Percentiles rank a stretch among this genome's conserved stretches.
Conservation (phyloP, 352 stramenopile species). For the Blastocystis hominis region DNA sequence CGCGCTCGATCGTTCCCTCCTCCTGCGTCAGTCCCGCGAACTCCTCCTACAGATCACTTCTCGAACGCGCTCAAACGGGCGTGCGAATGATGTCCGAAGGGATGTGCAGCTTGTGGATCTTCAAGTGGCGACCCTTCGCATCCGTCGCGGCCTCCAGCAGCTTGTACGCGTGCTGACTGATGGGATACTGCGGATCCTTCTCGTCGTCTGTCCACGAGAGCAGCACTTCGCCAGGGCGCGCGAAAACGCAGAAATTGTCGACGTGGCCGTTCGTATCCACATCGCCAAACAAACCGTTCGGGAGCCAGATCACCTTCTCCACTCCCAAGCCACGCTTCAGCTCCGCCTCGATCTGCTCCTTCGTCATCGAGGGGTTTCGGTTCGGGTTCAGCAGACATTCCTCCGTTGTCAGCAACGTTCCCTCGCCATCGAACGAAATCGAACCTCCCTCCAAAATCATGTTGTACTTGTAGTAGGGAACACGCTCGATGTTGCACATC, state of each 20-base stretch:
- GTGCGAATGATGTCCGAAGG: constrained; percentile 61
- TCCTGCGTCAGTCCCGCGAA: constrained; percentile 13
- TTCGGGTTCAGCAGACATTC: constrained; percentile 68
- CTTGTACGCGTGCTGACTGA: constrained; percentile 61
- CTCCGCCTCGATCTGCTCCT: constrained; percentile 63
- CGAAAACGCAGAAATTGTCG: constrained; percentile 67
- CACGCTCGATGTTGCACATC: constrained; percentile 55
- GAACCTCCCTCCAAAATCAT: constrained; percentile 66
- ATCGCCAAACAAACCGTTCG: constrained; percentile 63
- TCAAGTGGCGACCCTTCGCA: constrained; percentile 62
- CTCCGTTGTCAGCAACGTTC: constrained; percentile 66
- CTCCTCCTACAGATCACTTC: not conserved
- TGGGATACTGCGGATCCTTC: constrained; percentile 62
- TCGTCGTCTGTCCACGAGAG: constrained; percentile 67
- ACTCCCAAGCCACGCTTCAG: constrained; percentile 62
- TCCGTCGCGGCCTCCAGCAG: constrained; percentile 62
- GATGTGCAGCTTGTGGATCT: constrained; percentile 65
- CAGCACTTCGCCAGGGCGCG: constrained; percentile 60
- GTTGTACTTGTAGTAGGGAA: constrained; percentile 45
- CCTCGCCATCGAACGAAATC: constrained; percentile 67
- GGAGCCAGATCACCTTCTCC: constrained; percentile 66
- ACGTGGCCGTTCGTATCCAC: constrained; percentile 69
- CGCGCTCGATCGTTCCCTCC: constrained; percentile 58
- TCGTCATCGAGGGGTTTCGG: constrained; percentile 64
- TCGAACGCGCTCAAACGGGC: not conserved